phyloP scores from a whole-genome alignment of 495 filamentous ascomycete genomes.

The Penicillium lagena region DNA sequence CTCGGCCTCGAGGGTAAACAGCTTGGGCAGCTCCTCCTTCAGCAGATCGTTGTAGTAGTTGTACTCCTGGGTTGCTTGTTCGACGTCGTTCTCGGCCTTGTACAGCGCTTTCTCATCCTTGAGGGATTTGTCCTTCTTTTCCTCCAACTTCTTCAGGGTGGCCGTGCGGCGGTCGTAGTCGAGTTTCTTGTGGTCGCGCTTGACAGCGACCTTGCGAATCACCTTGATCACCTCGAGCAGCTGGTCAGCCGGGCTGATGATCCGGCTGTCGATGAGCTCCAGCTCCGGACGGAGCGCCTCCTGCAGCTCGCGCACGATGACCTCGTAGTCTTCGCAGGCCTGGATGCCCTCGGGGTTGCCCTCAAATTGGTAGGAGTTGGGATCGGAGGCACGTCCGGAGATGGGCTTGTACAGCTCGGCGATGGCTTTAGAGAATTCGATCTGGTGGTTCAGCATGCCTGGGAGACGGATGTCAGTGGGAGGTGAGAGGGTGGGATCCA shows the following conservation, averaged over 20 bases:
- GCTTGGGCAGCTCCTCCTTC: constrained; percentile 88
- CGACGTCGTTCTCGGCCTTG: constrained; percentile 89
- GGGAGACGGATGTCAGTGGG: constrained; percentile 10
- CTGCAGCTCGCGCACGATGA: constrained; percentile 83
- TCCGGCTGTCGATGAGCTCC: constrained; percentile 92
- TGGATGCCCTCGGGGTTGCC: constrained; percentile 92
- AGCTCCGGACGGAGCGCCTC: constrained; percentile 83
- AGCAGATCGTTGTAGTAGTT: constrained; percentile 95
- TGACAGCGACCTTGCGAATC: constrained; percentile 79
- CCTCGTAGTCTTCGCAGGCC: constrained; percentile 95
- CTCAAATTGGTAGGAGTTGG: constrained; percentile 69
- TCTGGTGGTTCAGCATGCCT: constrained; percentile 96
- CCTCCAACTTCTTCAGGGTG: constrained; percentile 85
- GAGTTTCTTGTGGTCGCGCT: constrained; percentile 95
- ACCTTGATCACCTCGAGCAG: constrained; percentile 92
- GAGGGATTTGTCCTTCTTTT: constrained; percentile 92
- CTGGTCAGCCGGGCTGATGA: constrained; percentile 92
- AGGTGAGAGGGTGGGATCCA: not conserved
- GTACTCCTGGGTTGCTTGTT: constrained; percentile 89
- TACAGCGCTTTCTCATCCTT: constrained; percentile 98
- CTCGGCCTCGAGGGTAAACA: constrained; percentile 88
- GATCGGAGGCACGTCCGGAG: constrained; percentile 90
- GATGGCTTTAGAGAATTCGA: constrained; percentile 95
- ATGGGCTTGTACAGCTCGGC: constrained; percentile 98
- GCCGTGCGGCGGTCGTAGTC: constrained; percentile 87